Conservation (phyloP, 148 eudicot genomes). For the Gaultheria prostrata region DNA sequence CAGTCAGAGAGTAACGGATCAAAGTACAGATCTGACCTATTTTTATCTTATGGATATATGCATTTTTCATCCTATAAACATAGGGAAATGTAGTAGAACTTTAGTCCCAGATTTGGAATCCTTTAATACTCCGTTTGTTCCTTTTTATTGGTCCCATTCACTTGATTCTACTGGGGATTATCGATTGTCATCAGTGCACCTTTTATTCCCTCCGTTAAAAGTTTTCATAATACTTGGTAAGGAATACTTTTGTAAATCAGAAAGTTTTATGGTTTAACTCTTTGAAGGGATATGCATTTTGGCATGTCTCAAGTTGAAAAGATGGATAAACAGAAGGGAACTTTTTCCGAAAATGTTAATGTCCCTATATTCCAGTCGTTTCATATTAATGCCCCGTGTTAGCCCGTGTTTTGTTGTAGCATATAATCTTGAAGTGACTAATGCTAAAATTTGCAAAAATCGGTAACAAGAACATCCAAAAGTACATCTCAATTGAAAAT, state of each 20-base stretch:
- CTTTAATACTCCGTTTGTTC: neutral
- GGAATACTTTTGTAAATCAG: neutral
- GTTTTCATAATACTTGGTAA: neutral
- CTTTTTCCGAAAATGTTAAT: neutral
- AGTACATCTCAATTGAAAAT: neutral
- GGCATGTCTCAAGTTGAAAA: neutral
- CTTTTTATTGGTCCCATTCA: neutral
- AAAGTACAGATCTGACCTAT: slow-evolving; percentile 45
- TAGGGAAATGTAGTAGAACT: neutral
- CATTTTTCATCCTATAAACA: neutral
- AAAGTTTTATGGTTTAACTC: neutral
- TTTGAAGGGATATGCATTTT: neutral
- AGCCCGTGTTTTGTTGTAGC: neutral
- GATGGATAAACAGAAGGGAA: neutral
- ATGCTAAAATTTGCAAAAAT: neutral
- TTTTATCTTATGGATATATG: neutral
- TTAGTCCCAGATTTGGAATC: neutral
- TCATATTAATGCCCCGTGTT: neutral
- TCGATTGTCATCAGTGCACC: neutral
- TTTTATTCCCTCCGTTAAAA: neutral
- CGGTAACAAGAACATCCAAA: neutral
- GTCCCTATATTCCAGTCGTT: neutral
- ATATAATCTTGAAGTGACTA: neutral
- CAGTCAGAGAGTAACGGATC: slow-evolving; percentile 93
- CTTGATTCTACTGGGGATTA: neutral